Evolutionary conservation across 2,329 filamentous ascomycete species (phyloP), one percentile per base, ranked within the genome.

Genomic region (Thelonectria rubi): DNA sequence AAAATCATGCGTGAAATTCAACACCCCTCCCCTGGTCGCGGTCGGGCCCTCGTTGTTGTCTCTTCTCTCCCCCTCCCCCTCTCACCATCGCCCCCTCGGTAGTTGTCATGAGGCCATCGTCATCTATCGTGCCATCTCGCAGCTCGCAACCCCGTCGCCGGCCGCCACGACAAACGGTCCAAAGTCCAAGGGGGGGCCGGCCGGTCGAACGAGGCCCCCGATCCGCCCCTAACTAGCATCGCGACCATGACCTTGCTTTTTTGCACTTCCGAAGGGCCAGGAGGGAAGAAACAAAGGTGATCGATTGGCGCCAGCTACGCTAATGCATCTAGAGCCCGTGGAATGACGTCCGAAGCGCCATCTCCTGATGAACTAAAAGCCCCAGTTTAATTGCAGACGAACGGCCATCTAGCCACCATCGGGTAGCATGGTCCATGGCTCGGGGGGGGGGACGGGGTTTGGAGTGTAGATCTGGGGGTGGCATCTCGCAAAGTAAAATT

Each of bases 341-440:
- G 46, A 49, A 49, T 24, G 46, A 34, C 14, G 9, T 37, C 46
- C 46, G 30, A 34, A 30, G 20, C 18, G 46, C 46, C 17, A 17
- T 49, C 46, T 34, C n/a, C 46, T 49, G 46, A 49, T 49, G 46
- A 47, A 47, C 43, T 47, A 47, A 47, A 26, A 47, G 46, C n/a
- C 46, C 26, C 46, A 37, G 30, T n/a, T n/a, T 48, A 21, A 46
- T 21, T 3, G 18, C 42, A 46, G 42, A 46, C 42, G 42, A 46
- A 46, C 42, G 20, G 20, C 18, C n/a, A 12, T 24, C 18, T 21
- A 21, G 20, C 42, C 21, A 30, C 26, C 20, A 47, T 24, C 8
- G 18, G 40, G n/a, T 45, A 45, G 42, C 18, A 20, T 24, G 42
- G 42, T 21, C 42, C n/a, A 21, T 45, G n/a, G n/a, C n/a, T n/a